Evolutionary conservation across 495 filamentous ascomycete genomes (phyloP).

Genomic region (Xylaria bambusicola): DNA sequence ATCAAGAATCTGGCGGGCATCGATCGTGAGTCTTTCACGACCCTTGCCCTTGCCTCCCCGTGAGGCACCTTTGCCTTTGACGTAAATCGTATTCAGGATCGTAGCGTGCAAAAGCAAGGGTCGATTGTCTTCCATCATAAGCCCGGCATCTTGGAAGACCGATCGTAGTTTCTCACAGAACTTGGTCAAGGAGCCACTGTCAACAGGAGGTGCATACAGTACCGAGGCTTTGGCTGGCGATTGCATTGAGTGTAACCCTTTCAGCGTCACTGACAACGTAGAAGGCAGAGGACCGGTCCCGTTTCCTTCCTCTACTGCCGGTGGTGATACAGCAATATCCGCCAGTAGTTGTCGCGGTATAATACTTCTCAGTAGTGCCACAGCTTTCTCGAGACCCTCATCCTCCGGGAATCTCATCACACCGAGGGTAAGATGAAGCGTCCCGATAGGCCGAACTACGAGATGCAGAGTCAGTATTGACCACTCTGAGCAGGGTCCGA

Average conservation of each 20-base stretch:
- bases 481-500: neutral
- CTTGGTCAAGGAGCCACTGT: constrained; percentile 56
- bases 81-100: constrained; percentile 85
- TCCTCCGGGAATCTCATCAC: constrained; percentile 73
- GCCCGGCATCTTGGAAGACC: constrained; percentile 61
- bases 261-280: constrained; percentile 43
- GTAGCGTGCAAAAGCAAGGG: constrained; percentile 83
- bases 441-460: constrained; percentile 71
- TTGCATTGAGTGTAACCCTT: constrained; percentile 53
- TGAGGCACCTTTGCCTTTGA: constrained; percentile 36
- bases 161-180: constrained; percentile 66
- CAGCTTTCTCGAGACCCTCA: constrained; percentile 60
- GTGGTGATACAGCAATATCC: constrained; percentile 20
- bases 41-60: constrained; percentile 37
- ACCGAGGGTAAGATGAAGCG: constrained; percentile 82
- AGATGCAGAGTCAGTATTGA: neutral
- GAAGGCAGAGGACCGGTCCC: constrained; percentile 10
- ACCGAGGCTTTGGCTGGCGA: constrained; percentile 37
- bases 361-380: constrained; percentile 55
- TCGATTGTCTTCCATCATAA: constrained; percentile 62
- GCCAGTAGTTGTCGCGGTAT: constrained; percentile 54
- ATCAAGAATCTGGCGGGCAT: constrained; percentile 54
- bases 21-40: constrained; percentile 47
- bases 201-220: constrained; percentile 52
- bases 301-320: constrained; percentile 7